A percentile compares a stretch with the other conserved stretches of the same genome.
Evolutionary conservation across 192 early-diverging fungal species (phyloP).

Genomic region (Backusella westeae): DNA sequence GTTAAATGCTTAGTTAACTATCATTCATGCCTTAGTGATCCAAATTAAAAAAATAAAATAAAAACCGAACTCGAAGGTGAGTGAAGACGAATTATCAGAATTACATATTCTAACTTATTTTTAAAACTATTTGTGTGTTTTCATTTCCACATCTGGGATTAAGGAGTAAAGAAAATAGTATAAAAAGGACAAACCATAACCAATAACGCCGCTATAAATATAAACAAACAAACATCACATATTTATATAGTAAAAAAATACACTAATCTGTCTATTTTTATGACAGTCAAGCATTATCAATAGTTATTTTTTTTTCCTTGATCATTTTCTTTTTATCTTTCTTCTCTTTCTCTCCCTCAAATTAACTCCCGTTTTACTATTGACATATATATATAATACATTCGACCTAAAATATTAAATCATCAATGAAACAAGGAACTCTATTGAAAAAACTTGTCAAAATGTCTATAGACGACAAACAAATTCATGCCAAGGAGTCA

Average conservation of each 20-base stretch:
- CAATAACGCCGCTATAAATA: neutral
- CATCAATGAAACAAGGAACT: neutral
- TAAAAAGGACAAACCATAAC: neutral
- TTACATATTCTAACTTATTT: neutral
- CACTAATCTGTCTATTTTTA: conserved; percentile 3
- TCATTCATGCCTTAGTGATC: neutral
- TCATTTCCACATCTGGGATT: neutral
- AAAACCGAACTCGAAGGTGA: neutral
- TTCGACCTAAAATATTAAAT: neutral
- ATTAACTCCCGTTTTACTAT: conserved; percentile 4
- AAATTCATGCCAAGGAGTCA: neutral
- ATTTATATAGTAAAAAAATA: neutral
- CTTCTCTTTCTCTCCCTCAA: conserved; percentile 9
- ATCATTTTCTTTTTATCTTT: neutral
- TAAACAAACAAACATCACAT: conserved; percentile 4
- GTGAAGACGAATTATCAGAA: neutral
- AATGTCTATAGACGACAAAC: conserved; percentile 1
- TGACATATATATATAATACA: conserved; percentile 2
- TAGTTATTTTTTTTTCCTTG: neutral
- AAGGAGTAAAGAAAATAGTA: neutral
- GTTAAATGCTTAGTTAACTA: neutral
- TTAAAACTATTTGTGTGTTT: neutral
- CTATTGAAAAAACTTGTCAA: neutral
- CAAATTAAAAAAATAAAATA: neutral
- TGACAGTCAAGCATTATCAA: neutral